Base-by-base conservation (phyloP, 2,329 filamentous ascomycete species). In the Hymenotorrendiella dingleyae region DNA sequence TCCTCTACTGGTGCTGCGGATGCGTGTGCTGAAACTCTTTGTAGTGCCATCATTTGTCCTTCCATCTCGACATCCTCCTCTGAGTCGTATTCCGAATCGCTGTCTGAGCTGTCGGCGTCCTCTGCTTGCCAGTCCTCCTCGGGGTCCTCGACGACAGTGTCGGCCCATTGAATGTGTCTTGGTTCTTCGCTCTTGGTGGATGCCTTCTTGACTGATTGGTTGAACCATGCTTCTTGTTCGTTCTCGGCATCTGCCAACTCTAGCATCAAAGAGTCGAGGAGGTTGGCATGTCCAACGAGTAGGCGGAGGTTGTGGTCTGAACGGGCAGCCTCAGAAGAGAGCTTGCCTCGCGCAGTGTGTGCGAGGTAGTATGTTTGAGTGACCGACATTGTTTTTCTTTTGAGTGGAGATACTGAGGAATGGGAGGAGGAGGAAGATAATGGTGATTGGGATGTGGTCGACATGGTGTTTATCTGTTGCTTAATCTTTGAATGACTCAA, bases 311-410 rank as follows among this genome's bases (percentile, higher is more conserved):
- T 82, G 76, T 97, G 93, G 64, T 97, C 91, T 59, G 87, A 74
- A 61, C 84, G 84, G 67, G 82, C 80, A 72, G 93, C 93, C 72
- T 97, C 91, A 53, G 77, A 79, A 54, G 89, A 89, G 62, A 98
- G 89, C 88, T 98, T 98, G 59, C 83, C 84, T 66, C 93, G 82
- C 64, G 93, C 93, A 69, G 90, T 91, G 76, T 95, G 90, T 64
- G 93, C 93, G 60, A 97, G 84, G 73, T 88, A 95, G 84, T 97
- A 98, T 49, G 91, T 97, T 71, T 96, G 89, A 21, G 91, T 94
- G 72, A 97, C 84, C 65, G 86, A 94, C 93, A 97, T 97, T 71
- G 84, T 90, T 69, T 89, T 86, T 71, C 84, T 75, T 65, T 71
- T 69, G 14, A 54, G 49, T 43, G 47, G 52, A 7, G 53, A 54